Conservation (phyloP, 192 early-diverging fungal species). For the Podila clonocystis region DNA sequence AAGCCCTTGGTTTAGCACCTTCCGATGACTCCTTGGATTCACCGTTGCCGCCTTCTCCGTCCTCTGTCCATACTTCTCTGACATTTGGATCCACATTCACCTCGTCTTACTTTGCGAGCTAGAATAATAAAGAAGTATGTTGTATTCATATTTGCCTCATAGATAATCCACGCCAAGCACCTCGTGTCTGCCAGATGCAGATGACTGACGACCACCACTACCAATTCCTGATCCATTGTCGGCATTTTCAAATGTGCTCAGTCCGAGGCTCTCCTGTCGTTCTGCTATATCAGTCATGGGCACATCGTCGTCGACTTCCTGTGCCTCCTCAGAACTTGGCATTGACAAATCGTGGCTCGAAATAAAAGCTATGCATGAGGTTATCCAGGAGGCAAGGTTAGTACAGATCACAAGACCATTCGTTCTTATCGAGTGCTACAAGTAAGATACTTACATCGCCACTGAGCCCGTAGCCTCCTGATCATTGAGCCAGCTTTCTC, state of each 20-base stretch:
- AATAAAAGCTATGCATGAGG: constrained; percentile 20
- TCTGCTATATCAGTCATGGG: too few relatives aligned
- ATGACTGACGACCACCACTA: background rate
- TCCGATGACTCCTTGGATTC: background rate
- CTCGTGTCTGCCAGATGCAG: background rate
- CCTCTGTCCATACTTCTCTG: background rate
- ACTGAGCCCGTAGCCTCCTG: constrained; percentile 24
- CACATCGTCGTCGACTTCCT: constrained; percentile 1
- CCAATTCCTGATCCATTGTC: background rate
- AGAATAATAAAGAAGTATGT: background rate
- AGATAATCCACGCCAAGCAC: constrained; percentile 19
- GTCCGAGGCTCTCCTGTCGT: constrained; percentile 1
- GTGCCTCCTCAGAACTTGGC: background rate
- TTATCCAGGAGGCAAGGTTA: background rate
- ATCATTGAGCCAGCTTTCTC: constrained; percentile 17
- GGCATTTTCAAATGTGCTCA: background rate
- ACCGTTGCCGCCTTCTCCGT: background rate
- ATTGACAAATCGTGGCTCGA: constrained; percentile 23
- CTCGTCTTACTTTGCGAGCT: too few relatives aligned
- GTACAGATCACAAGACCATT: background rate
- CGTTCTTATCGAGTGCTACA: background rate
- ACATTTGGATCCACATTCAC: too few relatives aligned
- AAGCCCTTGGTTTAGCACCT: constrained; percentile 14
- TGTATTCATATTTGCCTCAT: background rate
- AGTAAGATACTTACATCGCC: constrained; percentile 33